Base-by-base conservation (phyloP, 257 asterid genomes). In the Coffea canephora region DNA sequence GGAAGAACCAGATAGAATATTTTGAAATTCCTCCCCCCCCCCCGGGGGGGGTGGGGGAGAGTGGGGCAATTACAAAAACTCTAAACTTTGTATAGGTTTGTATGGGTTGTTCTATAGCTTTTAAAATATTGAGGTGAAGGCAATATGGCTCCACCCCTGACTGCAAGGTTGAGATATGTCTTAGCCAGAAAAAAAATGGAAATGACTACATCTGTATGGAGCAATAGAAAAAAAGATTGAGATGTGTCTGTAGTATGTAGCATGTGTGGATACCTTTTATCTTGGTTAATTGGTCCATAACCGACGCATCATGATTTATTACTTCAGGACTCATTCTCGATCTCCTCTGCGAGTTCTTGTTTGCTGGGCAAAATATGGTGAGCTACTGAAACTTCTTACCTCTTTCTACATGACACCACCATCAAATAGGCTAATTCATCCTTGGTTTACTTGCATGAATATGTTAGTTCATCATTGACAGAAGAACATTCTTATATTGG, bases 301-400 rank as follows among this genome's bases (percentile, higher is more conserved):
- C 66, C 21, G 10, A 23, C 55, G 14, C 16, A 48, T 65, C 34
- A 7, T 49, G 14, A 43, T 27, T 25, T 54, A 9, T 36, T 19
- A 31, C 69, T 79, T 83, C 90, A 92, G 97, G 91, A 77, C 79
- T 61, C 80, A 82, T 54, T 66, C 62, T 70, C 73, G 74, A 39
- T 76, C 84, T 71, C 88, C 92, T 78, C 94, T 78, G 79, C 89
- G 87, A 87, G 82, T 90, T 84, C 83, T 88, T 83, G 79, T 83
- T 80, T 83, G 89, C 77, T 83, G 74, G 79, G 94, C 94, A 31
- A 90, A 88, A 82, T 86, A 80, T 49, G 87, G 97, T 92, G 85
- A 87, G 95, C 75, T 81, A 72, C 68, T 77, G 59, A 82, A 69
- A 69, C 79, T 68, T 71, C 11, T 76, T 71, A 64, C 69, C n/a